These are phyloP conservation scores for Debaryomyces nepalensis DNA, from an alignment of 1,139 yeast species.

Conservation along the genomic window DNA sequence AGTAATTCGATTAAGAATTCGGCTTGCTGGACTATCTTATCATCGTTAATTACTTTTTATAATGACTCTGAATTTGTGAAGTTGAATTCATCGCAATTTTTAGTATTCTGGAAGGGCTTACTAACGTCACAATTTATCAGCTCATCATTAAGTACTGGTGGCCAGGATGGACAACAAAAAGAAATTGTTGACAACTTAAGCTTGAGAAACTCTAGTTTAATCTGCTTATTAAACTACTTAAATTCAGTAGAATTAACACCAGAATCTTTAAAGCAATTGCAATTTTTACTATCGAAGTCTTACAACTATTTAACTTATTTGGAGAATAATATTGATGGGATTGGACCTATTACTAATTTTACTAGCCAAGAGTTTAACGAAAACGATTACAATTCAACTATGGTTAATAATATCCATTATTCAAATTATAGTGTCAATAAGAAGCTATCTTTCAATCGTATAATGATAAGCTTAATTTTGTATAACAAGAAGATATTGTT, in stretches of 20 bases:
- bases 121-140: conserved; percentile 57
- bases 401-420: conserved; percentile 37
- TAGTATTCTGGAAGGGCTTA: conserved; percentile 82
- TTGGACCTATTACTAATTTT: conserved; percentile 43
- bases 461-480: conserved; percentile 38
- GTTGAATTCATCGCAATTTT: conserved; percentile 74
- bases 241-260: conserved; percentile 46
- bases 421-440: conserved; percentile 29
- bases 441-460: conserved; percentile 32
- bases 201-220: conserved; percentile 45
- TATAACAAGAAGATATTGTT: conserved; percentile 41
- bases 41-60: conserved; percentile 78
- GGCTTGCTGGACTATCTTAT: conserved; percentile 71
- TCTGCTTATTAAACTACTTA: conserved; percentile 47
- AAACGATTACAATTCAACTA: conserved; percentile 35
- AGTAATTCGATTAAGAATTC: conserved; percentile 30
- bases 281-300: conserved; percentile 47
- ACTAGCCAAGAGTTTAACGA: conserved; percentile 33
- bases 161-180: conserved; percentile 29
- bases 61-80: conserved; percentile 61
- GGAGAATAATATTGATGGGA: conserved; percentile 43
- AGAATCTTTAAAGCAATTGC: conserved; percentile 48
- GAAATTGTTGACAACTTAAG: conserved; percentile 45
- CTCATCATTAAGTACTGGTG: conserved; percentile 26
- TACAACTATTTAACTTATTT: conserved; percentile 47